Percentiles rank a stretch among this genome's conserved stretches.
Conservation (phyloP, 805 yeast species). For the Ogataea polymorpha region DNA sequence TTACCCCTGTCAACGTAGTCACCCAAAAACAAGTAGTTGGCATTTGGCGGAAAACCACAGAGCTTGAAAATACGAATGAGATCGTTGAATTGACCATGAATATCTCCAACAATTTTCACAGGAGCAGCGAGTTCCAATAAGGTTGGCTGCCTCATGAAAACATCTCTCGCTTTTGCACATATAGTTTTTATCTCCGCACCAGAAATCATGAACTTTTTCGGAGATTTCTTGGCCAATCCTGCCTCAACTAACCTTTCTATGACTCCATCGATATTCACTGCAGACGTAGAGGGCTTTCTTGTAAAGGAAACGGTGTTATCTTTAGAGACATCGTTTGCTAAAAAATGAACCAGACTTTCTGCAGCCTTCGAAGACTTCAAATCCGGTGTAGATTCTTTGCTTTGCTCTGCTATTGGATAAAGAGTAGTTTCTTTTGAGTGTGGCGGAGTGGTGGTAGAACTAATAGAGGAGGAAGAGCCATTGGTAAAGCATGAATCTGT, state of each 20-base stretch:
- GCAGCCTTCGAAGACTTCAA: constrained; percentile 7
- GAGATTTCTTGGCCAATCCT: constrained; percentile 42
- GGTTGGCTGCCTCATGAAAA: constrained; percentile 63
- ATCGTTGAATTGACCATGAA: constrained; percentile 66
- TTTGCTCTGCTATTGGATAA: constrained; percentile 33
- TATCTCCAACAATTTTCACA: constrained; percentile 80
- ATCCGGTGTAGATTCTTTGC: constrained; percentile 31
- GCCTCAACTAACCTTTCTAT: constrained; percentile 57
- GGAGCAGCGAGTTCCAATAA: constrained; percentile 68
- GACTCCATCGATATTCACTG: constrained; percentile 55
- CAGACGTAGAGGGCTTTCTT: background rate
- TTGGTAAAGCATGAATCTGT: constrained; percentile 36
- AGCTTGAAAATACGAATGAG: constrained; percentile 51
- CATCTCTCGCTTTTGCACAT: constrained; percentile 55
- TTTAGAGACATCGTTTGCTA: constrained; percentile 1
- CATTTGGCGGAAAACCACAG: constrained; percentile 59
- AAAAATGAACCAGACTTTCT: background rate
- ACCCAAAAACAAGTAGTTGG: constrained; percentile 55
- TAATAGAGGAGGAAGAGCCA: constrained; percentile 28
- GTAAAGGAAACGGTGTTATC: background rate
- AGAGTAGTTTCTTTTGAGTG: constrained; percentile 17
- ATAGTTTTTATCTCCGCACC: constrained; percentile 54
- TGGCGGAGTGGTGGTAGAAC: constrained; percentile 29
- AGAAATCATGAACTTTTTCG: constrained; percentile 49
- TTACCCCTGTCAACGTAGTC: constrained; percentile 61